Evolutionary conservation across 768 basidiomycete genomes (phyloP).

Genomic region (Auricularia sp.): DNA sequence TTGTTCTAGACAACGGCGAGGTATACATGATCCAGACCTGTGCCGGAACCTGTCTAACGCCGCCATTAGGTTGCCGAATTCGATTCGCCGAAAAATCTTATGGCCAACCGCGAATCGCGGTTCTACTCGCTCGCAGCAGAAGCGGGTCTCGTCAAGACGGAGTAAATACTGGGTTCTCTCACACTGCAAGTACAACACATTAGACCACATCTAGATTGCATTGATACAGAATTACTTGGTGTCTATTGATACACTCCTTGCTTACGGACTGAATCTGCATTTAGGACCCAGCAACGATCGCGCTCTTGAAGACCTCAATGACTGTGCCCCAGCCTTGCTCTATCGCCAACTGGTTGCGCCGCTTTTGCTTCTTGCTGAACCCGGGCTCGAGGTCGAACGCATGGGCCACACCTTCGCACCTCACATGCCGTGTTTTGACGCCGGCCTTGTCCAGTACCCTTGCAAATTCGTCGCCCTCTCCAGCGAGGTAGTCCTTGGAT

Average conservation of each 20-base stretch:
- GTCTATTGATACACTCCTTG: too few species aligned
- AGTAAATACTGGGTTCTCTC: not conserved
- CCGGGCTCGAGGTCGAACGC: conserved; percentile 9
- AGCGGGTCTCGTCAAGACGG: conserved; percentile 31
- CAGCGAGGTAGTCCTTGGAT: conserved; percentile 11
- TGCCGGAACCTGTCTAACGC: too few species aligned
- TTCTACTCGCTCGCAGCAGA: conserved; percentile 59
- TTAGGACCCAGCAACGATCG: too few species aligned
- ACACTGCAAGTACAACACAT: too few species aligned
- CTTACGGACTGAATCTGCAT: too few species aligned
- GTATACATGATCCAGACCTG: too few species aligned
- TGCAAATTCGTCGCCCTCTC: conserved; percentile 11
- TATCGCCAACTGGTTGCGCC: conserved; percentile 5
- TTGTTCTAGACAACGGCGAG: conserved; percentile 76
- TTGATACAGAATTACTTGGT: too few species aligned
- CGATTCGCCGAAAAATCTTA: conserved; percentile 55
- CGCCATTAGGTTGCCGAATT: conserved; percentile 50
- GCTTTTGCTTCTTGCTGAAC: conserved; percentile 2
- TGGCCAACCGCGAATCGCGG: conserved; percentile 43
- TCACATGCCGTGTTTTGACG: conserved; percentile 7
- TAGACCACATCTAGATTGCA: too few species aligned
- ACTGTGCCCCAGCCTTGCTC: conserved; percentile 11
- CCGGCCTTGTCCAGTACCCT: conserved; percentile 2
- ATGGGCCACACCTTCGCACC: conserved; percentile 12
- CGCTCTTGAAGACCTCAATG: not conserved